Evolutionary conservation across 495 filamentous ascomycete species (phyloP).

Genomic region (Xylaria scruposa): DNA sequence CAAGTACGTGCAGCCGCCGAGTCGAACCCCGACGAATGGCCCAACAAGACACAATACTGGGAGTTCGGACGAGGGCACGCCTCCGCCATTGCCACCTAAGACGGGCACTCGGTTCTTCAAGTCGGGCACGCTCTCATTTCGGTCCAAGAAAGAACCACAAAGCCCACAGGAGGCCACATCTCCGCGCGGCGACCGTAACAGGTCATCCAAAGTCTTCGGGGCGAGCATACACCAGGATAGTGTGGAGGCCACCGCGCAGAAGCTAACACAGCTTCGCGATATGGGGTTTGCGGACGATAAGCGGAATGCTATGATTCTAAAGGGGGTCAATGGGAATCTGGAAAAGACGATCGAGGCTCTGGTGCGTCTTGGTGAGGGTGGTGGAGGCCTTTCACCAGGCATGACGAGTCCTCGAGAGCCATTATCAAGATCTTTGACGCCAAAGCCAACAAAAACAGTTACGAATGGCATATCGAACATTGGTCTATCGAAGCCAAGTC

Average conservation of each 20-base stretch:
- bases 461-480: constrained; percentile 34
- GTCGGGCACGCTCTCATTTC: constrained; percentile 74
- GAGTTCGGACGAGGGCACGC: constrained; percentile 61
- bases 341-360: constrained; percentile 85
- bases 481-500: constrained; percentile 38
- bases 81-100: constrained; percentile 87
- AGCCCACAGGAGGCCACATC: constrained; percentile 38
- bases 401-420: constrained; percentile 40
- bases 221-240: constrained; percentile 59
- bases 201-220: constrained; percentile 70
- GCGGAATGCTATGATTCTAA: constrained; percentile 78
- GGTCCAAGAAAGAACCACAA: constrained; percentile 50
- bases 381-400: constrained; percentile 50
- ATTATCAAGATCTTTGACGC: constrained; percentile 53
- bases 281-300: constrained; percentile 93
- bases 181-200: constrained; percentile 49
- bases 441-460: constrained; percentile 37
- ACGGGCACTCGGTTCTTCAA: constrained; percentile 79
- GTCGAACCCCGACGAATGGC: constrained; percentile 35
- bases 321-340: constrained; percentile 80
- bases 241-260: constrained; percentile 61
- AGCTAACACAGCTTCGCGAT: constrained; percentile 78
- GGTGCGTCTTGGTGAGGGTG: constrained; percentile 74
- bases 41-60: constrained; percentile 51
- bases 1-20: constrained; percentile 75